A percentile compares a stretch with the other conserved stretches of the same genome.
These are phyloP conservation scores for Xylariaceae sp. DNA, from an alignment of 2,329 filamentous ascomycete species.

Conservation along the genomic window DNA sequence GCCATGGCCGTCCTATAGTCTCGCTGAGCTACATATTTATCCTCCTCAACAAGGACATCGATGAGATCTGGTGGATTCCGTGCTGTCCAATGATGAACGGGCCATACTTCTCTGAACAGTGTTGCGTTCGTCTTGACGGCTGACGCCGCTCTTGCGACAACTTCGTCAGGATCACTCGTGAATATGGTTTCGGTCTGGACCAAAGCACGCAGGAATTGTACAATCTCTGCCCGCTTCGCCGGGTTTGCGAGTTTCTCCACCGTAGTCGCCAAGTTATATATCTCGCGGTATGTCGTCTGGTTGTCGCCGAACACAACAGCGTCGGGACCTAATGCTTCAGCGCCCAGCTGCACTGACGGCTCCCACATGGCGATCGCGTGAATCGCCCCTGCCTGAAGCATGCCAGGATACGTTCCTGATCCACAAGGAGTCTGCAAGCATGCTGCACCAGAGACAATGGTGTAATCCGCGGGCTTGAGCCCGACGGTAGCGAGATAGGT, in stretches of 20 bases:
- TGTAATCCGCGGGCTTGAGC: conserved; percentile 28
- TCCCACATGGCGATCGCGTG: conserved; percentile 37
- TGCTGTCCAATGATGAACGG: conserved; percentile 30
- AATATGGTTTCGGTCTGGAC: conserved; percentile 31
- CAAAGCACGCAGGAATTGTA: conserved; percentile 30
- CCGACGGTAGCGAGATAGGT: conserved; percentile 29
- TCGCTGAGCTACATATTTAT: conserved; percentile 20
- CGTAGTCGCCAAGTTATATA: conserved; percentile 35
- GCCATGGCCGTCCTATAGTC: too few relatives aligned
- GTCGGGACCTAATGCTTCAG: conserved; percentile 26
- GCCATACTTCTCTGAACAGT: conserved; percentile 26
- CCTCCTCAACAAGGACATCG: conserved; percentile 28
- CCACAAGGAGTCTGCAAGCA: conserved; percentile 32
- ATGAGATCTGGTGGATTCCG: conserved; percentile 25
- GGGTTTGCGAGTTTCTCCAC: conserved; percentile 31
- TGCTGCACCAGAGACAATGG: conserved; percentile 24
- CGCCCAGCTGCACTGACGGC: conserved; percentile 32
- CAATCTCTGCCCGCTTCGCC: conserved; percentile 28
- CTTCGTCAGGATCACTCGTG: conserved; percentile 22
- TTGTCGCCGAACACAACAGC: conserved; percentile 31
- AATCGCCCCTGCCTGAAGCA: conserved; percentile 26
- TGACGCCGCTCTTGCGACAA: conserved; percentile 25
- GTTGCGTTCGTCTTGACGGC: conserved; percentile 24
- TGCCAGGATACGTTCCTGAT: conserved; percentile 27
- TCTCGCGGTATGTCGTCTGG: conserved; percentile 32